Base-by-base conservation (phyloP, 78 protist genomes). In the Planoprotostelium fungivorum region DNA sequence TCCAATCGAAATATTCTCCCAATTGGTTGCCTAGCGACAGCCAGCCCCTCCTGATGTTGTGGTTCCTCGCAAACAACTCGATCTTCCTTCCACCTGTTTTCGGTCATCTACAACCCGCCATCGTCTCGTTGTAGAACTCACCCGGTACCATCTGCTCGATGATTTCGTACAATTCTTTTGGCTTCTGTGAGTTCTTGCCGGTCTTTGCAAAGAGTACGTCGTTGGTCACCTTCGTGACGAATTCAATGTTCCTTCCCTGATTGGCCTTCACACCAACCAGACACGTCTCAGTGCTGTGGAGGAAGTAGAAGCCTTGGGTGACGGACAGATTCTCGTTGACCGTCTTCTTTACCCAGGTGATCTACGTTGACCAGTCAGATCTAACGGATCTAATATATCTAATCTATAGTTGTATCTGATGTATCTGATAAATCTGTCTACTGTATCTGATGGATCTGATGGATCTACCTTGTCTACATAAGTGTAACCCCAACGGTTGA, bases 1-100 rank as follows among this genome's bases (percentile, higher is more conserved):
- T 37, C 34, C 31, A 86, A 28, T 90, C 91, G 38, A 28, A 39
- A 73, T 37, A 5, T 5, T 28, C 87, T 5, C 90, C 93, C 29
- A 92, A 63, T 37, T 73, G 89, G 36, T 51, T 9, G 31, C 94
- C 94, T 1, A 92, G 0, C 34, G 91, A 85, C 29, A 92, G 87
- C 94, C 94, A 92, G 5, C 94, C 94, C 1, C 85, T 1, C 28
- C 94, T 10, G 34, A 88, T 73, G 84, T 92, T 92, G 91, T 92
- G 94, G 29, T 86, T 86, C 9, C 94, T 37, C 1, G 94, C 94
- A 35, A 92, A 92, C 1, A 92, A 1, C n/a, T 92, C 94, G n/a
- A 92, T 31, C 29, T 89, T 36, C 34, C 94, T 35, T 9, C 86
- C 88, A 1, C 73, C 73, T 51, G 73, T 51, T 51, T 51, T 51